Base-by-base conservation (phyloP, 2,329 filamentous ascomycete species). In the Penicillium janthinellum region DNA sequence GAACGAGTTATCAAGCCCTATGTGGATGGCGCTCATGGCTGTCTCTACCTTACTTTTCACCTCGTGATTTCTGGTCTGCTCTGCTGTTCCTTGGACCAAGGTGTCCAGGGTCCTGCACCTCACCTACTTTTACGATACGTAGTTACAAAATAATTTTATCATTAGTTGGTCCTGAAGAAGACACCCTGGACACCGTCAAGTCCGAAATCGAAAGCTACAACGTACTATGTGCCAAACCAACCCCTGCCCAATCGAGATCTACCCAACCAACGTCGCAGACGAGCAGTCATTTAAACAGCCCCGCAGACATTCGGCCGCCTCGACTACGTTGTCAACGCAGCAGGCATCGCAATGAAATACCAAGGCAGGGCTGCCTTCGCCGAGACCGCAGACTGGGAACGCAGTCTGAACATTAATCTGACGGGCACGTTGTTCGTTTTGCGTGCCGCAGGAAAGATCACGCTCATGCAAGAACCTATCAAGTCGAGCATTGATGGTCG, bases 391-490 rank as follows among this genome's bases (percentile, higher is more conserved):
- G 77, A 80, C 50, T 82, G 77, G 76, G 68, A 78, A 2, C 71
- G 73, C 0, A 71, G 80, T 1, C 52, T 81, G 5, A 74, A 78
- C 51, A 70, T 81, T 54, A 82, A 82, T 49, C 61, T 82, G 0
- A 77, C 71, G 3, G 79, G 79, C 0, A 76, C 75, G 2, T 80
- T 82, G 59, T 78, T 74, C 58, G 71, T 81, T 2, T 63, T 81
- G 0, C 69, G 74, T 15, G 77, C 77, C 4, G 73, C 75, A 0
- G 75, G 77, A 11, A 66, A 72, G 35, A 74, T 81, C 22, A 82
- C 82, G 79, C 62, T 81, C 12, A 70, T 77, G 60, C 79, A 82
- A 61, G 74, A 78, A 0, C 75, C 70, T 0, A 78, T 81, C 2
- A 54, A 63, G 0, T 79, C 77, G 0, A 61, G 63, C 0, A 73